Base-by-base conservation (phyloP, 2,329 filamentous ascomycete species). In the Penicillium sp. region DNA sequence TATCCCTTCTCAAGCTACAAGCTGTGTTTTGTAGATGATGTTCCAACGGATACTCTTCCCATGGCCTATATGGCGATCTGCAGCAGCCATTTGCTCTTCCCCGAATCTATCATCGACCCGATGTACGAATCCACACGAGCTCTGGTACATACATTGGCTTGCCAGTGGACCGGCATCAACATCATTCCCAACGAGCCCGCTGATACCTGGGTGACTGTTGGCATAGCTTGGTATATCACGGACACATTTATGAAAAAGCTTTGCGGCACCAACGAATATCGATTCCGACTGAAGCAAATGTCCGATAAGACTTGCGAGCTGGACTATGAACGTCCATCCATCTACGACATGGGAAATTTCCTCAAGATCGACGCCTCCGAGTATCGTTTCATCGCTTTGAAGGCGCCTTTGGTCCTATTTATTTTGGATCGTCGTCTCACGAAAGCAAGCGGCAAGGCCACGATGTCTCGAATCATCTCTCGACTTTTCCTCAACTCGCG, bases 1-100 rank as follows among this genome's bases (percentile, higher is more conserved):
- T 99, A 96, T 70, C 92, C 94, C 0, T 97, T 94, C 70, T 85
- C 90, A 24, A 92, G 89, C 67, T 97, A 95, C 79, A 96, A 96
- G 67, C 77, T 97, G 51, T 92, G 91, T 63, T 99, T 99, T 65
- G 87, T 99, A 16, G 94, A 99, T 64, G 94, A 99, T 71, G 83
- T 94, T 70, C 77, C 88, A 1, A 80, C 84, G 26, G 89, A 96
- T 54, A 88, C 89, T 1, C 80, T 88, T 18, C 84, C 92, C 16
- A 85, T 91, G 8, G 92, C 92, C 29, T 93, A 90, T 0, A 81
- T 99, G 63, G 89, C 92, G 0, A 85, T 99, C 28, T 92, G 92
- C 75, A 97, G 91, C 77, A 93, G 84, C 46, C 86, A 91, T 37
- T 79, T 99, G 1, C 83, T 99, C 0, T 96, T 91, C 65, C 89